Conservation (phyloP, 148 eudicot genomes). For the Cornus suecica region DNA sequence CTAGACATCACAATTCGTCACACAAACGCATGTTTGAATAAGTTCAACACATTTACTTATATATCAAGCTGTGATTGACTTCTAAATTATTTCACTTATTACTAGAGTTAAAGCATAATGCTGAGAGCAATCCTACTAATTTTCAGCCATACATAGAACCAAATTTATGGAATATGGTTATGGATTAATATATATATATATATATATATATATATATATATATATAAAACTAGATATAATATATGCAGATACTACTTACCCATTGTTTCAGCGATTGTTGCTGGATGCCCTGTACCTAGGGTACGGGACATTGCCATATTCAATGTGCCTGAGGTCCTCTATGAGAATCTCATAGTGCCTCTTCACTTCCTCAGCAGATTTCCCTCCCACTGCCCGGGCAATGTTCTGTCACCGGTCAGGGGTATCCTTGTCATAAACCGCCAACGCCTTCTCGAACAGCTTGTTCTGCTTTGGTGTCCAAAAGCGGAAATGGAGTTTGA, state of each 20-base stretch:
- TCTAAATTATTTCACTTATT: no score
- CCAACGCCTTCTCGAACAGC: constrained; percentile 59
- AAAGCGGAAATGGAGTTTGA: constrained; percentile 33
- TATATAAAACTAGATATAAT: neutral
- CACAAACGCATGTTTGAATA: no score
- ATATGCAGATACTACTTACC: neutral
- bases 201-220: no score
- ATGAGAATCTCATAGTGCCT: constrained; percentile 59
- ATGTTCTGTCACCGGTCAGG: constrained; percentile 72
- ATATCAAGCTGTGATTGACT: no score
- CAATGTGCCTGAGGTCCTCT: constrained; percentile 50
- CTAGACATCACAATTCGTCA: no score
- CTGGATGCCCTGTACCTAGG: constrained; percentile 44
- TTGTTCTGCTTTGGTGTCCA: constrained; percentile 72
- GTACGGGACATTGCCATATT: constrained; percentile 49
- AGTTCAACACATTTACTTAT: no score
- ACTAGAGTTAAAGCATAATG: neutral
- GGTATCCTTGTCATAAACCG: constrained; percentile 47
- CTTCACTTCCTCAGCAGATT: constrained; percentile 62
- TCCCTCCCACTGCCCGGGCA: constrained; percentile 51
- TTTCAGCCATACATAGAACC: neutral
- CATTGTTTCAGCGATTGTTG: constrained; percentile 12
- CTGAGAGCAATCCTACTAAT: neutral
- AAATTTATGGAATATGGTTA: neutral
- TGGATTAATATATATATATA: neutral